A percentile compares a stretch with the other conserved stretches of the same genome.
phyloP scores from a whole-genome alignment of 83 land plant genomes.

The Diphasiastrum complanatum region DNA sequence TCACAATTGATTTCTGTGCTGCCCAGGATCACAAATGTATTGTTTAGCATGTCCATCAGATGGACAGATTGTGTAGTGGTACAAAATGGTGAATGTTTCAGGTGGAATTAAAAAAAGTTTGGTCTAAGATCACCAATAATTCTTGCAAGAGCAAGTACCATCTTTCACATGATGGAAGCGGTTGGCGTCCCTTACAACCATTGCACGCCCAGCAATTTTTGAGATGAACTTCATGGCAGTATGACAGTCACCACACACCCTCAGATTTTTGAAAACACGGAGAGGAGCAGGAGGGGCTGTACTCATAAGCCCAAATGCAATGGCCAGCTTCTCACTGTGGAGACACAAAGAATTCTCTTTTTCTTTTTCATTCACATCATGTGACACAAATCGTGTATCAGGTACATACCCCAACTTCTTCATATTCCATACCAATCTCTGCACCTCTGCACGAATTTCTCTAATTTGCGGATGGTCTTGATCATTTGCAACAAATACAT shows the following conservation, averaged over 20 bases:
- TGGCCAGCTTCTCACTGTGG: constrained; percentile 30
- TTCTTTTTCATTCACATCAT: constrained; percentile 34
- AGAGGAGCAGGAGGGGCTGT: constrained; percentile 18
- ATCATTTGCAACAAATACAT: constrained; percentile 35
- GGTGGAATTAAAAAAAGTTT: too few species aligned
- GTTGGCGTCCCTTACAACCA: constrained; percentile 33
- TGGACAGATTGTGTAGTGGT: too few species aligned
- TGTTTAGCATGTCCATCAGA: too few species aligned
- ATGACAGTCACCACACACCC: constrained; percentile 39
- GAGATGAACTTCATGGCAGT: constrained; percentile 29
- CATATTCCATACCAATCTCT: constrained; percentile 16
- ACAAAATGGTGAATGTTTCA: too few species aligned
- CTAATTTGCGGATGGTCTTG: constrained; percentile 23
- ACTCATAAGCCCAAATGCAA: constrained; percentile 14
- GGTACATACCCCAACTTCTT: constrained; percentile 21
- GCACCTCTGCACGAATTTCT: constrained; percentile 23
- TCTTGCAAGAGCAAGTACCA: constrained; percentile 10
- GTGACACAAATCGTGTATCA: constrained; percentile 24
- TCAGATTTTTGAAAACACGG: constrained; percentile 28
- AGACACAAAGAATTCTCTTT: constrained; percentile 22
- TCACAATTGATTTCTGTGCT: too few species aligned
- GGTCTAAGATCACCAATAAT: constrained; percentile 3
- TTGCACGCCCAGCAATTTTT: constrained; percentile 21
- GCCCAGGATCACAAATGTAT: too few species aligned
- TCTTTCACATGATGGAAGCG: constrained; percentile 38